A percentile compares a stretch with the other conserved stretches of the same genome.
phyloP scores from a whole-genome alignment of 768 basidiomycete species.

The Leccinum obscurum region DNA sequence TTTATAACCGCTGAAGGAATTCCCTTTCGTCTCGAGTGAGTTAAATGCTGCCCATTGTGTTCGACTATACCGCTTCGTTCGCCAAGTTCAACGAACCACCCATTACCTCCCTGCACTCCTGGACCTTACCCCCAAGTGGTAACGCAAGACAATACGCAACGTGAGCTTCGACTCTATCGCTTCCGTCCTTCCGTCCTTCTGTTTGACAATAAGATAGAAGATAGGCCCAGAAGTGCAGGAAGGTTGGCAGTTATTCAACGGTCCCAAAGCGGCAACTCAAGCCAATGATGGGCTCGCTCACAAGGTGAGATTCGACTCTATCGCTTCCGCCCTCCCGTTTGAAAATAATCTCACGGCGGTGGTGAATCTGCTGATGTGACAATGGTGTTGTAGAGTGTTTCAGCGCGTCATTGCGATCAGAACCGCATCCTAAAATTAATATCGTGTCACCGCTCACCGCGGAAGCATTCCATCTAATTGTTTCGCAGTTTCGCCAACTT shows the following conservation, averaged over 20 bases:
- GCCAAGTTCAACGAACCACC: neutral
- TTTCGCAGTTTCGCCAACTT: neutral
- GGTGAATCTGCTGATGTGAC: too few species aligned
- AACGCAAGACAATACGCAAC: slow-evolving; percentile 22
- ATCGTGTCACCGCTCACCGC: neutral
- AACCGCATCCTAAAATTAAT: too few species aligned
- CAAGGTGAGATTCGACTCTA: too few species aligned
- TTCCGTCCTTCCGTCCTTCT: neutral
- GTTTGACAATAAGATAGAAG: slow-evolving; percentile 19
- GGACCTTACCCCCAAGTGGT: slow-evolving; percentile 1
- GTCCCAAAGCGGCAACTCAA: too few species aligned
- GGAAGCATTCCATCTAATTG: neutral
- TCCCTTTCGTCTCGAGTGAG: neutral
- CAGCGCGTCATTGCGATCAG: neutral
- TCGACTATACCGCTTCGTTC: neutral
- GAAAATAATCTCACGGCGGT: too few species aligned
- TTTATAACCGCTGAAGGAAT: slow-evolving; percentile 19
- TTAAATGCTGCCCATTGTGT: neutral
- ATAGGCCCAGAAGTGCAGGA: too few species aligned
- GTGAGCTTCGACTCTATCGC: neutral
- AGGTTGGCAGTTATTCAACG: too few species aligned
- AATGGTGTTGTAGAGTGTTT: neutral
- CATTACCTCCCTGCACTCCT: neutral
- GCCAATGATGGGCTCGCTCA: too few species aligned
- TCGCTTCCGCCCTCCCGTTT: too few species aligned